Percentiles rank a stretch among this genome's conserved stretches.
Conservation (phyloP, 208 protist species). For the Leptomonas pyrrhocoris region DNA sequence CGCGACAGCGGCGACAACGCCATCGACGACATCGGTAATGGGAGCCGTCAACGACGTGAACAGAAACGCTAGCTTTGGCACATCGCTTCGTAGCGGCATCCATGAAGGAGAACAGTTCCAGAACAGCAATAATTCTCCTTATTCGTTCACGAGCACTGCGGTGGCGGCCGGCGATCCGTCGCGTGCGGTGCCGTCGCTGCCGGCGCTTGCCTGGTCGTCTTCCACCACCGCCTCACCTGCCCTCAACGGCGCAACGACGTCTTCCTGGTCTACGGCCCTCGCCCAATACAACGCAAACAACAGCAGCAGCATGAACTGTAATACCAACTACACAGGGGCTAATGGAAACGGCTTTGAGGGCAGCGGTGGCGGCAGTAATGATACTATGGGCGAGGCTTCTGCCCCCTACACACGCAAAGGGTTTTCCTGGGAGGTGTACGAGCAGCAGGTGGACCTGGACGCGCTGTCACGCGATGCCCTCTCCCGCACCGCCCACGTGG, state of each 20-base stretch:
- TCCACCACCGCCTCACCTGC: background rate
- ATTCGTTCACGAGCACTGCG: too few relatives aligned
- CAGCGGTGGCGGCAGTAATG: background rate
- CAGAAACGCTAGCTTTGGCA: too few relatives aligned
- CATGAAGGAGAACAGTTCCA: too few relatives aligned
- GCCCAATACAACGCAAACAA: slow-evolving; percentile 1
- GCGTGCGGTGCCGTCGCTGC: background rate
- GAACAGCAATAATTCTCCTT: too few relatives aligned
- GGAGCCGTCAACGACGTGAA: too few relatives aligned
- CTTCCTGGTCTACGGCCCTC: slow-evolving; percentile 18
- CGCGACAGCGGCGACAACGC: background rate
- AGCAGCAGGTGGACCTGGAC: slow-evolving; percentile 43
- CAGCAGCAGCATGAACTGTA: background rate
- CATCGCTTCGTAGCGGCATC: too few relatives aligned
- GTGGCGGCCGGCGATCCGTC: background rate
- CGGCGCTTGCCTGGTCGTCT: background rate
- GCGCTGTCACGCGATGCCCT: slow-evolving; percentile 47
- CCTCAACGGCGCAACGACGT: background rate
- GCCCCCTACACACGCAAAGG: slow-evolving; percentile 22
- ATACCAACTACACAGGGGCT: background rate
- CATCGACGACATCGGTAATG: too few relatives aligned
- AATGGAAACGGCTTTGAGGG: background rate
- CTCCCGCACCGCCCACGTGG: slow-evolving; percentile 40
- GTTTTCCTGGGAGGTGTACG: slow-evolving; percentile 79
- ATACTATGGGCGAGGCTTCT: background rate